A percentile compares a stretch with the other conserved stretches of the same genome.
Evolutionary conservation across 2,329 filamentous ascomycete genomes (phyloP).

Genomic region (Septoria petroselini): DNA sequence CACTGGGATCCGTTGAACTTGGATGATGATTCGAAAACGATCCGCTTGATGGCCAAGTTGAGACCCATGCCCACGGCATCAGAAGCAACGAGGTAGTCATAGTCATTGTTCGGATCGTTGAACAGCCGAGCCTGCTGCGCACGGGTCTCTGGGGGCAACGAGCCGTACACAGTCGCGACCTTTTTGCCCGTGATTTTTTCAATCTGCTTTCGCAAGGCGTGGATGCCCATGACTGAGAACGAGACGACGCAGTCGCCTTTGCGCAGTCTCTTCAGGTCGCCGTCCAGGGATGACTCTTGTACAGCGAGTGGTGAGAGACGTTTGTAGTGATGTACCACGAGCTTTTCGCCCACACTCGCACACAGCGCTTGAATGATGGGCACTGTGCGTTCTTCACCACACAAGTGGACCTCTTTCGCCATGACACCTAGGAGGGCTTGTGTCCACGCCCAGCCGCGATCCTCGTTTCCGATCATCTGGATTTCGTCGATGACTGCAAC

Average conservation of each 20-base stretch:
- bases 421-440: conserved; percentile 81
- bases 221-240: conserved; percentile 79
- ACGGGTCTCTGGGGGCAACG: conserved; percentile 85
- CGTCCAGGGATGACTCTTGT: conserved; percentile 60
- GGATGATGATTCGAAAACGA: conserved; percentile 75
- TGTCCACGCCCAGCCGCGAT: conserved; percentile 93
- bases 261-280: conserved; percentile 63
- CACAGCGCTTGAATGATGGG: conserved; percentile 75
- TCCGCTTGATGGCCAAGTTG: conserved; percentile 82
- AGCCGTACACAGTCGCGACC: conserved; percentile 90
- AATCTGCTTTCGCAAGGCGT: conserved; percentile 73
- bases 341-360: conserved; percentile 74
- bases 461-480: conserved; percentile 82
- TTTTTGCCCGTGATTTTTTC: conserved; percentile 72
- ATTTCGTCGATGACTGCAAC: conserved; percentile 98
- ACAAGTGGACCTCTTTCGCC: conserved; percentile 87
- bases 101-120: conserved; percentile 93
- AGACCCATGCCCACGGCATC: conserved; percentile 97
- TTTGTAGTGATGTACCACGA: conserved; percentile 77
- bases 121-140: conserved; percentile 88
- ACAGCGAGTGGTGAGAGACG: conserved; percentile 75
- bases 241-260: conserved; percentile 90
- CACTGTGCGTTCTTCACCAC: conserved; percentile 81
- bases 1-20: conserved; percentile 66
- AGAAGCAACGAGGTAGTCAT: conserved; percentile 89